These are phyloP conservation scores for Paradendryphiella salina DNA, from an alignment of 2,329 filamentous ascomycete species.

Conservation along the genomic window DNA sequence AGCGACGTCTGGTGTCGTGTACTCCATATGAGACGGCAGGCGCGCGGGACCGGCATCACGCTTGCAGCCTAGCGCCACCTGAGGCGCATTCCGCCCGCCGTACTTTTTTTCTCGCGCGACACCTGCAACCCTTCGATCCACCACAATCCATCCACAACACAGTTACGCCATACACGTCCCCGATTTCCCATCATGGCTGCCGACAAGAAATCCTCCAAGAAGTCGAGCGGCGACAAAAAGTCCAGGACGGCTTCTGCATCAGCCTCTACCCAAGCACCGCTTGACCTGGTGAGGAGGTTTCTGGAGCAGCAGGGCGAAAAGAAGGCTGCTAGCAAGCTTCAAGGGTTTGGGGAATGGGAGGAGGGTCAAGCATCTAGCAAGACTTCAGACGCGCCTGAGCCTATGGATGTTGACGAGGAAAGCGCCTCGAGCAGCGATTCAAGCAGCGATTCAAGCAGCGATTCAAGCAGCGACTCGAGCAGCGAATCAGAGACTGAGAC, in stretches of 20 bases:
- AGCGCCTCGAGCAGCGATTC: constrained; percentile 32
- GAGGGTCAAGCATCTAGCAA: constrained; percentile 15
- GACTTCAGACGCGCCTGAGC: constrained; percentile 23
- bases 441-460: constrained; percentile 27
- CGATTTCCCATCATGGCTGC: constrained; percentile 31
- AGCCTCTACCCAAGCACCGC: constrained; percentile 14
- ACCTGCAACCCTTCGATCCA: constrained; percentile 6
- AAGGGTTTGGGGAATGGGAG: constrained; percentile 39
- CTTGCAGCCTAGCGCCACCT: constrained; percentile 21
- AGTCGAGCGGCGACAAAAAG: constrained; percentile 25
- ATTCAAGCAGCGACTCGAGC: constrained; percentile 22
- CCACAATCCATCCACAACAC: constrained; percentile 1
- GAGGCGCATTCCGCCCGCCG: constrained; percentile 21
- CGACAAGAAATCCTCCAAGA: constrained; percentile 25
- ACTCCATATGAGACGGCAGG: constrained; percentile 28
- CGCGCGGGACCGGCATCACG: constrained; percentile 15
- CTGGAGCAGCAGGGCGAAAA: constrained; percentile 41
- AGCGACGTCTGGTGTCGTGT: constrained; percentile 23
- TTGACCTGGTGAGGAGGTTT: constrained; percentile 44
- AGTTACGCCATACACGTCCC: not conserved
- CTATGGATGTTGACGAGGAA: constrained; percentile 39
- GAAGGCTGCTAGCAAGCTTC: constrained; percentile 35
- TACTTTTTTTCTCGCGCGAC: constrained; percentile 29
- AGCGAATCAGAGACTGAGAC: constrained; percentile 39
- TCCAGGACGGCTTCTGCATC: constrained; percentile 11